A percentile compares a stretch with the other conserved stretches of the same genome.
Evolutionary conservation across 208 protist species (phyloP).

Genomic region (Trypanosoma cruzi): DNA sequence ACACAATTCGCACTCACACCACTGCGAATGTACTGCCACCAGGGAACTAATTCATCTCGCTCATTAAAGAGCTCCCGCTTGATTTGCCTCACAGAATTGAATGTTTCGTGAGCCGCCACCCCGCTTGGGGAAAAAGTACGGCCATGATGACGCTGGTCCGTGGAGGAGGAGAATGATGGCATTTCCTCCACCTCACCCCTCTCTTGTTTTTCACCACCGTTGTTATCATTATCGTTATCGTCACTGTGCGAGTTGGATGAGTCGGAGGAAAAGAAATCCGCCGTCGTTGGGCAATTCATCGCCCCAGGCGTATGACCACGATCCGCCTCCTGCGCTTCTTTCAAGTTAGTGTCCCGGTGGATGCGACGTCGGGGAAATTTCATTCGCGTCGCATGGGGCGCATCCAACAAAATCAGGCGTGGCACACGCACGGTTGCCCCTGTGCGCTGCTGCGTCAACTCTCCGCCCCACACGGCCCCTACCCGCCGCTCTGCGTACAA

Average conservation of each 20-base stretch:
- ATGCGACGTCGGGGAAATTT: slow-evolving; percentile 5
- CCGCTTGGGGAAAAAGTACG: background rate
- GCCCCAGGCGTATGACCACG: background rate
- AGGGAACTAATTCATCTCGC: slow-evolving; percentile 55
- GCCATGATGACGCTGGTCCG: background rate
- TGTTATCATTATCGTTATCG: slow-evolving; percentile 6
- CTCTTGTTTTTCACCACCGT: background rate
- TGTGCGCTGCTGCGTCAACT: background rate
- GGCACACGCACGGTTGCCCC: slow-evolving; percentile 41
- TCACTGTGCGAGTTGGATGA: too few species aligned
- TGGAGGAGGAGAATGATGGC: background rate
- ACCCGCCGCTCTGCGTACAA: slow-evolving; percentile 60
- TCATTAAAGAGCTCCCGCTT: slow-evolving; percentile 50
- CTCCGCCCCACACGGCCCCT: slow-evolving; percentile 37
- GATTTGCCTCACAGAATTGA: slow-evolving; percentile 6
- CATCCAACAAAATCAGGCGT: slow-evolving; percentile 74
- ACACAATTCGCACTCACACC: slow-evolving; percentile 53
- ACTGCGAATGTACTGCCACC: slow-evolving; percentile 86
- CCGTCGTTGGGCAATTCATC: background rate
- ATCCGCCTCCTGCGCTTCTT: slow-evolving; percentile 15
- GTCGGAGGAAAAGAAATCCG: background rate
- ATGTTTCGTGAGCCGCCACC: background rate
- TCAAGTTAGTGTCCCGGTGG: slow-evolving; percentile 21
- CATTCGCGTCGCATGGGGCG: slow-evolving; percentile 54
- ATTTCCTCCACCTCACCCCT: background rate